These are phyloP conservation scores for Aspergillus hiratsukae DNA, from an alignment of 2,329 filamentous ascomycete genomes.

Conservation along the genomic window DNA sequence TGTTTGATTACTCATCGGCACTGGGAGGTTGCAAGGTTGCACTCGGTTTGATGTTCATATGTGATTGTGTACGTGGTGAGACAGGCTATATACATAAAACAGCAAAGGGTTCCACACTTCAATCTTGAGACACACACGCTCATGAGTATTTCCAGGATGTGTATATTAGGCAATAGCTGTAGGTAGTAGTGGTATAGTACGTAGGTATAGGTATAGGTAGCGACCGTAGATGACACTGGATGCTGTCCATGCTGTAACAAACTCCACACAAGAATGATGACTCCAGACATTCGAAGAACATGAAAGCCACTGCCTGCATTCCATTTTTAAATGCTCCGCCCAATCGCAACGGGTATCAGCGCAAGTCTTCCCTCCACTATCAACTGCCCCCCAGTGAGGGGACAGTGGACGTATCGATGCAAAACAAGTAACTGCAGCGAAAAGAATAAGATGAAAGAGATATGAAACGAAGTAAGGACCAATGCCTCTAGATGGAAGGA, in stretches of 20 bases:
- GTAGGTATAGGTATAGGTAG: background rate
- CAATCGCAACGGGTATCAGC: conserved; percentile 15
- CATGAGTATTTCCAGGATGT: background rate
- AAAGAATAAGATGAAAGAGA: background rate
- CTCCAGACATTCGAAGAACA: background rate
- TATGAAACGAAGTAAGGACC: background rate
- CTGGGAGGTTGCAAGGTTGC: background rate
- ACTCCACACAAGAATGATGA: background rate
- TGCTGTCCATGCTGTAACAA: background rate
- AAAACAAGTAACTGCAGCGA: background rate
- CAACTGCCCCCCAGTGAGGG: conserved; percentile 1
- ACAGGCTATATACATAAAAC: background rate
- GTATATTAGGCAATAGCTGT: background rate
- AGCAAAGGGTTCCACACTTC: background rate
- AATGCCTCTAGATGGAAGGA: background rate
- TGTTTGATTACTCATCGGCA: background rate
- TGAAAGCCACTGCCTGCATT: background rate
- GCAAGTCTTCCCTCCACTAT: conserved; percentile 5
- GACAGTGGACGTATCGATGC: background rate
- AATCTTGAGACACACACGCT: background rate
- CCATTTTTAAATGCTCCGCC: conserved; percentile 12
- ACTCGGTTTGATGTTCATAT: background rate
- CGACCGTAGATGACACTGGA: background rate
- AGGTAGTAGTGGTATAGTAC: background rate
- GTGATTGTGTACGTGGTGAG: background rate